phyloP scores from a whole-genome alignment of 495 filamentous ascomycete genomes.

The Lasiosphaeria miniovina region DNA sequence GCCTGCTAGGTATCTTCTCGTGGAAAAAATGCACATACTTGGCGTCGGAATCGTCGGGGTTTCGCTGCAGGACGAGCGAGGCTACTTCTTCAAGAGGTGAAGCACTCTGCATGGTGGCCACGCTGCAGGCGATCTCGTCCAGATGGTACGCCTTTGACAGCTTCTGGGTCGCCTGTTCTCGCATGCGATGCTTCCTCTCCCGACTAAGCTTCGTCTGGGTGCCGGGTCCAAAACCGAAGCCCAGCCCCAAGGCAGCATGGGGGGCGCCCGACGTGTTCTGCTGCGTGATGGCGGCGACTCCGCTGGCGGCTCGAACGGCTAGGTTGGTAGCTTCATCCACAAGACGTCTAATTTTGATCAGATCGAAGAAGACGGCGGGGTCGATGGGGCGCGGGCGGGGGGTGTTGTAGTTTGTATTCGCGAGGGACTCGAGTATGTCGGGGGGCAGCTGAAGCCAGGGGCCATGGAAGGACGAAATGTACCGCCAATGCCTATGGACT shows the following conservation, averaged over 20 bases:
- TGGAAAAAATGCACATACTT: slow-evolving; percentile 87
- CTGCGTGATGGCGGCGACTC: slow-evolving; percentile 60
- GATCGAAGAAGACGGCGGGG: slow-evolving; percentile 75
- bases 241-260: slow-evolving; percentile 57
- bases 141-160: slow-evolving; percentile 70
- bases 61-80: slow-evolving; percentile 65
- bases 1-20: slow-evolving; percentile 77
- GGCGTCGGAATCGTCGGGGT: slow-evolving; percentile 60
- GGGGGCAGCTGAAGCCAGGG: slow-evolving; percentile 84
- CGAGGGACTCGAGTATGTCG: slow-evolving; percentile 74
- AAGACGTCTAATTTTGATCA: slow-evolving; percentile 72
- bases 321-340: slow-evolving; percentile 76
- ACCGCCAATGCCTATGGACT: slow-evolving; percentile 66
- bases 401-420: slow-evolving; percentile 72
- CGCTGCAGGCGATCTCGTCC: slow-evolving; percentile 77
- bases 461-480: slow-evolving; percentile 80
- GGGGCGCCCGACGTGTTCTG: slow-evolving; percentile 53
- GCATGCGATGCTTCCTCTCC: slow-evolving; percentile 70
- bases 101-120: slow-evolving; percentile 77
- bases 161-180: slow-evolving; percentile 73
- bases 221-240: slow-evolving; percentile 51
- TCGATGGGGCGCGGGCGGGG: slow-evolving; percentile 74
- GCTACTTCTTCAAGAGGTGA: slow-evolving; percentile 78
- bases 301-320: slow-evolving; percentile 70
- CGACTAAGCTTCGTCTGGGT: slow-evolving; percentile 65